These are phyloP conservation scores for Prototheca cutis DNA, from an alignment of 163 green algal species.

Conservation along the genomic window DNA sequence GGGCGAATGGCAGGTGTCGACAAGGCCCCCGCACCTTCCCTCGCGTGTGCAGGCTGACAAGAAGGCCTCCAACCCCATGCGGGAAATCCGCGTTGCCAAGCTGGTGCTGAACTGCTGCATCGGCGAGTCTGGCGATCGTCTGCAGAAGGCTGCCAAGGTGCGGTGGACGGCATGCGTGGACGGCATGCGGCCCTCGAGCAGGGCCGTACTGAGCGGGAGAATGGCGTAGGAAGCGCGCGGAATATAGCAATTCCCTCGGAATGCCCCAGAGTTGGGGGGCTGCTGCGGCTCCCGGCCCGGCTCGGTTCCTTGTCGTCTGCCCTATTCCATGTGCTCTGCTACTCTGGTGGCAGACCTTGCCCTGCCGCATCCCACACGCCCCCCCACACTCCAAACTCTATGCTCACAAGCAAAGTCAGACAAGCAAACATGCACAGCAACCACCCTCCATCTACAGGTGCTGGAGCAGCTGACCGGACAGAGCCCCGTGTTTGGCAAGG, in stretches of 20 bases:
- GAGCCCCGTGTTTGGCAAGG: slow-evolving; percentile 94
- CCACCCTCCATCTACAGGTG: slow-evolving; percentile 52
- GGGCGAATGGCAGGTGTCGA: too few relatives aligned
- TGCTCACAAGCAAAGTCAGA: too few relatives aligned
- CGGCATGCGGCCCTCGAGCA: not conserved
- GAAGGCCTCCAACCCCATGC: slow-evolving; percentile 74
- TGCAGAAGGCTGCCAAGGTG: slow-evolving; percentile 98
- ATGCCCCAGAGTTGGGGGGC: too few relatives aligned
- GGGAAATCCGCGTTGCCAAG: slow-evolving; percentile 96
- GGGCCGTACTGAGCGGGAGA: not conserved
- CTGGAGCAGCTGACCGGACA: slow-evolving; percentile 99
- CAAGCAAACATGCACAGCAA: too few relatives aligned
- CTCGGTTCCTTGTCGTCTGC: not conserved
- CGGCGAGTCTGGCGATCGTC: slow-evolving; percentile 93
- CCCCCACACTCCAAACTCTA: too few relatives aligned
- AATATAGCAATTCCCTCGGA: too few relatives aligned
- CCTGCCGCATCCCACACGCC: too few relatives aligned
- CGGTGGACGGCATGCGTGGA: not conserved
- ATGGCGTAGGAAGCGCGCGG: not conserved
- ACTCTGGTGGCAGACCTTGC: too few relatives aligned
- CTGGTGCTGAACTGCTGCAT: slow-evolving; percentile 97
- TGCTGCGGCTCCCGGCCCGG: too few relatives aligned
- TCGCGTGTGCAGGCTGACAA: slow-evolving; percentile 30
- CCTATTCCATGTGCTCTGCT: not conserved
- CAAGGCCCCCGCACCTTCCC: not conserved